A percentile compares a stretch with the other conserved stretches of the same genome.
phyloP scores from a whole-genome alignment of 768 basidiomycete genomes.

The Collybiopsis luxurians region DNA sequence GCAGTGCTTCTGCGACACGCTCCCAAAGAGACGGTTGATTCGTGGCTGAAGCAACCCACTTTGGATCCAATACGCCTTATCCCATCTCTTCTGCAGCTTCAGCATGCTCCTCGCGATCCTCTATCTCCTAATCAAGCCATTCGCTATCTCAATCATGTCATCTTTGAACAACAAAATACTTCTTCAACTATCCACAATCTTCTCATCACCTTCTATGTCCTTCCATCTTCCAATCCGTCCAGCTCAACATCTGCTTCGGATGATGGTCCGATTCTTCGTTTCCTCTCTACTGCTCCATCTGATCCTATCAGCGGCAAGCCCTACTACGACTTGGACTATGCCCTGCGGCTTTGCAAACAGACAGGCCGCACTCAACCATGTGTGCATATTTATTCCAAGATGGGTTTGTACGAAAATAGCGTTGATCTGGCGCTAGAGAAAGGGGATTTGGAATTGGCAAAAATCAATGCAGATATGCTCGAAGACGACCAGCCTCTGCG shows the following conservation, averaged over 20 bases:
- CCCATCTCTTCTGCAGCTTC: slow-evolving; percentile 82
- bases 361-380: slow-evolving; percentile 81
- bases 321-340: slow-evolving; percentile 97
- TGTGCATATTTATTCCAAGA: slow-evolving; percentile 95
- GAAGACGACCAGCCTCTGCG: slow-evolving; percentile 83
- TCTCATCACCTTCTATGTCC: slow-evolving; percentile 82
- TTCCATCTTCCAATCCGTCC: slow-evolving; percentile 39
- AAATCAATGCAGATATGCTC: slow-evolving; percentile 92
- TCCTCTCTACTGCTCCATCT: slow-evolving; percentile 77
- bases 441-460: slow-evolving; percentile 93
- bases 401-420: slow-evolving; percentile 95
- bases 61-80: slow-evolving; percentile 84
- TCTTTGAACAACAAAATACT: slow-evolving; percentile 78
- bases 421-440: slow-evolving; percentile 94
- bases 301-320: slow-evolving; percentile 83
- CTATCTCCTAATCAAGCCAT: slow-evolving; percentile 82
- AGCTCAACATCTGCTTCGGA: slow-evolving; percentile 41
- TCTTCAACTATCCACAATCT: slow-evolving; percentile 93
- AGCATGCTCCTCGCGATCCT: slow-evolving; percentile 70
- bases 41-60: slow-evolving; percentile 81
- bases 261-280: slow-evolving; percentile 76
- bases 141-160: slow-evolving; percentile 81
- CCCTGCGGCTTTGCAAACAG: slow-evolving; percentile 86
- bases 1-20: slow-evolving; percentile 82
- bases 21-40: slow-evolving; percentile 88